These are phyloP conservation scores for Blastosporella zonata DNA, from an alignment of 1,284 basidiomycete species.

Conservation along the genomic window DNA sequence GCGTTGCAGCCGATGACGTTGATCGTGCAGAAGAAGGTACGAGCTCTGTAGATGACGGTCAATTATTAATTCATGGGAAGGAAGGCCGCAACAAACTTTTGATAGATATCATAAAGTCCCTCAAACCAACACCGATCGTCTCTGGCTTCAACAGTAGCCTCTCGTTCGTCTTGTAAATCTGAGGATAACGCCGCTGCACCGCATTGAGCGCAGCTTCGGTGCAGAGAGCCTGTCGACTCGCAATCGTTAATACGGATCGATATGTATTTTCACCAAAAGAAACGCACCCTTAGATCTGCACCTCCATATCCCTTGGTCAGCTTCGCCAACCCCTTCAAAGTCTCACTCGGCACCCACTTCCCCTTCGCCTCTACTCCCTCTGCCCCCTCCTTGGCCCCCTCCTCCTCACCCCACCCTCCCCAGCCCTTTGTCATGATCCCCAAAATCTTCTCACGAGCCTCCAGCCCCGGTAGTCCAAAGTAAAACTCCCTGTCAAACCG, in stretches of 20 bases:
- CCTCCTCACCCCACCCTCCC: conserved; percentile 75
- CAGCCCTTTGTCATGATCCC: conserved; percentile 90
- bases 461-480: conserved; percentile 86
- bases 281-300: conserved; percentile 86
- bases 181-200: conserved; percentile 93
- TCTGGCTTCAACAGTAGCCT: conserved; percentile 84
- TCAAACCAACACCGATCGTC: conserved; percentile 81
- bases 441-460: conserved; percentile 88
- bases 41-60: conserved; percentile 53
- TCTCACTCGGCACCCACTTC: conserved; percentile 32
- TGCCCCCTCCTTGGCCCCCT: conserved; percentile 25
- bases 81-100: conserved; percentile 66
- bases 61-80: conserved; percentile 7
- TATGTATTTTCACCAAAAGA: background rate
- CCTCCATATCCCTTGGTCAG: conserved; percentile 98
- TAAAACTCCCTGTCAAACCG: conserved; percentile 99
- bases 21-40: conserved; percentile 95
- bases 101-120: conserved; percentile 97
- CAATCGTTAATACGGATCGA: conserved; percentile 7
- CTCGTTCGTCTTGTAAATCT: conserved; percentile 94
- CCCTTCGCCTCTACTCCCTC: conserved; percentile 34
- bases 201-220: conserved; percentile 98
- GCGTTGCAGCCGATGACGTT: conserved; percentile 79
- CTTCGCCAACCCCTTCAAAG: conserved; percentile 66
- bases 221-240: conserved; percentile 70